phyloP scores from a whole-genome alignment of 176 grass and related monocot species.

The Urochloa ruziziensis region DNA sequence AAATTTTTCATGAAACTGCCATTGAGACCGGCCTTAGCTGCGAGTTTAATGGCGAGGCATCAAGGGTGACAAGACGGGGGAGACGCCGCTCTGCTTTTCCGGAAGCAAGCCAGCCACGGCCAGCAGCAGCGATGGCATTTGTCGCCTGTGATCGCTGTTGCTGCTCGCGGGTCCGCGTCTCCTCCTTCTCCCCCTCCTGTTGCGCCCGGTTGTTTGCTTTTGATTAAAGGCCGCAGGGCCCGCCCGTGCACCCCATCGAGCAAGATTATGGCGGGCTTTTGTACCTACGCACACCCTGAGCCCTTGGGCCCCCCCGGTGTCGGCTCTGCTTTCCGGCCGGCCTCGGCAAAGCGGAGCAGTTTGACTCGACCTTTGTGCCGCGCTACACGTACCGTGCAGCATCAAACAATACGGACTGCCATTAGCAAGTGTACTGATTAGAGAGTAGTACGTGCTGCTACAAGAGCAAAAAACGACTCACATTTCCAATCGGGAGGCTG shows the following conservation, averaged over 20 bases:
- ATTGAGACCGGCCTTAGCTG: background rate
- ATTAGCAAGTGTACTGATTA: background rate
- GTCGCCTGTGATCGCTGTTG: background rate
- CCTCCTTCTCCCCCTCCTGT: background rate
- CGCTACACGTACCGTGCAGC: too few relatives aligned
- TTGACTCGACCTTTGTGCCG: constrained; percentile 5
- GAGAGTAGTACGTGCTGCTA: too few relatives aligned
- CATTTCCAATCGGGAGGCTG: too few relatives aligned
- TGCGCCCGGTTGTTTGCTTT: background rate
- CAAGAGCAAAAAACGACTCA: too few relatives aligned
- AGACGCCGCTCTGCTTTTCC: constrained; percentile 37
- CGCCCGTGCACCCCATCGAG: background rate
- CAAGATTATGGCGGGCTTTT: background rate
- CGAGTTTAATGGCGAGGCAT: background rate
- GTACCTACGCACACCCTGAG: background rate
- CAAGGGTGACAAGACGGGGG: constrained; percentile 23
- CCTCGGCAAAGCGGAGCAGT: background rate
- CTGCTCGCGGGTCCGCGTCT: background rate
- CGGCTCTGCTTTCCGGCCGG: constrained; percentile 24
- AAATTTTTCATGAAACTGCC: too few relatives aligned
- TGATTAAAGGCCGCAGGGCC: background rate
- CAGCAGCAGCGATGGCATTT: background rate
- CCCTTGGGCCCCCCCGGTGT: background rate
- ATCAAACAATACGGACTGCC: background rate
- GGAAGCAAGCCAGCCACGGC: background rate